Evolutionary conservation across 495 filamentous ascomycete species (phyloP).

Genomic region (Penicillium arizonense): DNA sequence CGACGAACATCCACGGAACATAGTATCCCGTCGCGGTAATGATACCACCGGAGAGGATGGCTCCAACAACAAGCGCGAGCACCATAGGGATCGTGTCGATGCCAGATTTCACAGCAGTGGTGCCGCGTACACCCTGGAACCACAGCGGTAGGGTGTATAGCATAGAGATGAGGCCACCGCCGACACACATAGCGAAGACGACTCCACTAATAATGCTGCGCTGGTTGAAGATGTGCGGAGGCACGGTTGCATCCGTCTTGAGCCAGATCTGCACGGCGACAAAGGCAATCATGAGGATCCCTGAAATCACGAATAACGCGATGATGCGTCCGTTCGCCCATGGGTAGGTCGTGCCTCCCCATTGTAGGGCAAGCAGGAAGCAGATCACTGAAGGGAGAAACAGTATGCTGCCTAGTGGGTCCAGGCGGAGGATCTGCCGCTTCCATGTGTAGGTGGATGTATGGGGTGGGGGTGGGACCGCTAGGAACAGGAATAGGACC

Average conservation of each 20-base stretch:
- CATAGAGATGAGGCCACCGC: conserved; percentile 31
- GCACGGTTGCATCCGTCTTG: conserved; percentile 48
- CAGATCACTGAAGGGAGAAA: conserved; percentile 53
- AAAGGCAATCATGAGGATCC: conserved; percentile 44
- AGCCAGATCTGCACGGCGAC: conserved; percentile 44
- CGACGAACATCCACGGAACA: conserved; percentile 56
- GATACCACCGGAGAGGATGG: conserved; percentile 46
- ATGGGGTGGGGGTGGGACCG: conserved; percentile 16
- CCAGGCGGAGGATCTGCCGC: conserved; percentile 47
- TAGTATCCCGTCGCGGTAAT: conserved; percentile 66
- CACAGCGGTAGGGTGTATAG: conserved; percentile 69
- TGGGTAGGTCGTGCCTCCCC: conserved; percentile 56
- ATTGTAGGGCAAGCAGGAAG: conserved; percentile 58
- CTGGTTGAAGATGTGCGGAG: conserved; percentile 54
- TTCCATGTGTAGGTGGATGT: conserved; percentile 8
- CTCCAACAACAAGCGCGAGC: conserved; percentile 41
- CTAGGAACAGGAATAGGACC: conserved; percentile 50
- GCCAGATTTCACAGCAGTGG: conserved; percentile 31
- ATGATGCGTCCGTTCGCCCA: conserved; percentile 55
- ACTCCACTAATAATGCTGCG: conserved; percentile 52
- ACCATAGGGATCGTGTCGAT: conserved; percentile 43
- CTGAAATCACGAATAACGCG: conserved; percentile 49
- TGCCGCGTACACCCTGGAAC: conserved; percentile 64
- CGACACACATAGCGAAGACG: conserved; percentile 24
- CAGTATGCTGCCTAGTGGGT: conserved; percentile 44